Base-by-base conservation (phyloP, 225 moss, liverwort and hornwort species). In the Sphagnum tenellum region DNA sequence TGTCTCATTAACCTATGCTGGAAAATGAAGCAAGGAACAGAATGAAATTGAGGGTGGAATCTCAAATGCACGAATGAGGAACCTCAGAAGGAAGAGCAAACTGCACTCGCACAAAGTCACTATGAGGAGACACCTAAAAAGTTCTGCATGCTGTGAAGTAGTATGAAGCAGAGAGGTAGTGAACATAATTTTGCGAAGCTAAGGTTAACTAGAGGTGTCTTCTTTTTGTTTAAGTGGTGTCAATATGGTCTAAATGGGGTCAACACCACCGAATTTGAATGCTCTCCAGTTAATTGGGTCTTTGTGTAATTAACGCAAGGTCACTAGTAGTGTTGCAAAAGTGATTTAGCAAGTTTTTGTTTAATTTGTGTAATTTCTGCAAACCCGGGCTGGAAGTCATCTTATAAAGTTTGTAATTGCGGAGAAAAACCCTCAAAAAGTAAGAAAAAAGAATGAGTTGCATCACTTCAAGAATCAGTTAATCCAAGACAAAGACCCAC, bases 11-110 rank as follows among this genome's bases (percentile, higher is more conserved):
- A 85, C 76, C 81, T 71, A 80, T 64, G 75, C 77, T 80, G 84
- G 81, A 75, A 84, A 77, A 81, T 85, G 85, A 81, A 81, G 85
- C 85, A 81, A 85, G 76, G 85, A 81, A 81, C 64, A 81, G 81
- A 85, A 78, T 81, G 78, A 74, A 81, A 85, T 67, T 67, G 57
- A 48, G 50, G 66, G 46, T 69, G 71, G 52, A 52, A 66, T 75
- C 74, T 81, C 76, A 85, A 66, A 78, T 76, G 72, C 73, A 78
- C 78, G 75, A 84, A 80, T 75, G 66, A 77, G 68, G 75, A 77
- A 73, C 77, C 55, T 78, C 76, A 74, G 85, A 85, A 81, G 81
- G 76, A 85, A 81, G 80, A 73, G 80, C 73, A 78, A 85, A 76
- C 70, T 69, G 78, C 60, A 85, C 72, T 64, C 81, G 71, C 71